These are phyloP conservation scores for Hanseniaspora meyeri DNA, from an alignment of 805 yeast genomes.

Conservation along the genomic window DNA sequence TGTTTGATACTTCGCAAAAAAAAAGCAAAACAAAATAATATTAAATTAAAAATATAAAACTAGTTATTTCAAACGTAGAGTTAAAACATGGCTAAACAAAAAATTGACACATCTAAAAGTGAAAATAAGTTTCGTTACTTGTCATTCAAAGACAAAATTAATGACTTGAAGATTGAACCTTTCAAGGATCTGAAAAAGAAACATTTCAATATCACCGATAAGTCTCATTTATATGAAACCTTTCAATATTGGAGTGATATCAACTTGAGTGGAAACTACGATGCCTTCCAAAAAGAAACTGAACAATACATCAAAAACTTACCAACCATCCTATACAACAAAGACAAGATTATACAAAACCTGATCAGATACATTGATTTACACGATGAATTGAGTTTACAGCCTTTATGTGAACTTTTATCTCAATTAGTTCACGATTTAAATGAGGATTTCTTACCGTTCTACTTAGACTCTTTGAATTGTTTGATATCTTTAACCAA, in stretches of 20 bases:
- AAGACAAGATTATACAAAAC: conserved; percentile 43
- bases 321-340: conserved; percentile 70
- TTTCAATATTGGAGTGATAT: conserved; percentile 80
- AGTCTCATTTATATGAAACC: conserved; percentile 69
- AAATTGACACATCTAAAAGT: conserved; percentile 39
- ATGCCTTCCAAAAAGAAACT: conserved; percentile 46
- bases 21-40: too few species aligned
- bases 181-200: conserved; percentile 41
- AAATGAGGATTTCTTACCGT: conserved; percentile 79
- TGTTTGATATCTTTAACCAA: conserved; percentile 36
- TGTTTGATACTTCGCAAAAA: too few species aligned
- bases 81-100: conserved; percentile 26
- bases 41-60: too few species aligned
- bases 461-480: conserved; percentile 42
- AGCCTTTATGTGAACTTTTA: conserved; percentile 67
- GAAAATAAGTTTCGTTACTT: conserved; percentile 48
- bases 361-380: conserved; percentile 37
- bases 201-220: conserved; percentile 57
- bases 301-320: conserved; percentile 50
- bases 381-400: conserved; percentile 60
- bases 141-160: conserved; percentile 77
- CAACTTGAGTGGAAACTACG: conserved; percentile 61
- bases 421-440: conserved; percentile 84
- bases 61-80: too few species aligned
- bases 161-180: conserved; percentile 73